phyloP scores from a whole-genome alignment of 306 rosid species.

The Cucumis cinereus region DNA sequence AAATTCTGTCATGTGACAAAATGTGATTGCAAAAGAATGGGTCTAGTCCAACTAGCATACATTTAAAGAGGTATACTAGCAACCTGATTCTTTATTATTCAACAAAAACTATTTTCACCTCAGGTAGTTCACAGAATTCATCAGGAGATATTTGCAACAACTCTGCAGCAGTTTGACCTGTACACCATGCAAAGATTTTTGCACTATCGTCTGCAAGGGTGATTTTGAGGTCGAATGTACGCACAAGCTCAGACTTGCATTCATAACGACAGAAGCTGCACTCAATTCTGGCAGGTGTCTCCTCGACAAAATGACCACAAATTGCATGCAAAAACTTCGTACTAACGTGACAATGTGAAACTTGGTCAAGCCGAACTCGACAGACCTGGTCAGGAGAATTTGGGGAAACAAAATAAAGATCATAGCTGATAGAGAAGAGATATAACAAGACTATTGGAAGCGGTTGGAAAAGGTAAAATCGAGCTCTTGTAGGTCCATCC shows the following conservation, averaged over 20 bases:
- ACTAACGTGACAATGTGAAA: slow-evolving; percentile 40
- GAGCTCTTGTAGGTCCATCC: background rate
- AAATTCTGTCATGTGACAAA: too few species aligned
- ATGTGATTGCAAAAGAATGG: too few species aligned
- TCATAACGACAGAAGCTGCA: slow-evolving; percentile 57
- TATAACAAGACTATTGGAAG: background rate
- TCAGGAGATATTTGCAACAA: slow-evolving; percentile 83
- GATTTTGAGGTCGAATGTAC: slow-evolving; percentile 63
- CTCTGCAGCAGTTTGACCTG: slow-evolving; percentile 83
- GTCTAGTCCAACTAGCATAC: too few species aligned
- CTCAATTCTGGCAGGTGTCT: slow-evolving; percentile 29
- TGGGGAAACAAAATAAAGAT: slow-evolving; percentile 11
- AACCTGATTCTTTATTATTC: background rate
- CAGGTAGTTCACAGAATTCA: slow-evolving; percentile 68
- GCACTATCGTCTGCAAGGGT: slow-evolving; percentile 65
- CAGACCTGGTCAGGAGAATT: slow-evolving; percentile 33
- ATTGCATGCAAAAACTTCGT: slow-evolving; percentile 55
- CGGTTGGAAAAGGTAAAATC: background rate
- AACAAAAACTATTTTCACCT: slow-evolving; percentile 17
- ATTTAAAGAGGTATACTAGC: background rate
- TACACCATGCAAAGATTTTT: slow-evolving; percentile 70
- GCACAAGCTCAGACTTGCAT: slow-evolving; percentile 36
- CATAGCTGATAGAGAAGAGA: slow-evolving; percentile 3
- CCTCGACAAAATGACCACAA: slow-evolving; percentile 67
- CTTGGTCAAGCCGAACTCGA: slow-evolving; percentile 53